Conservation (phyloP, 1,139 yeast genomes). For the Meyerozyma carpophila region DNA sequence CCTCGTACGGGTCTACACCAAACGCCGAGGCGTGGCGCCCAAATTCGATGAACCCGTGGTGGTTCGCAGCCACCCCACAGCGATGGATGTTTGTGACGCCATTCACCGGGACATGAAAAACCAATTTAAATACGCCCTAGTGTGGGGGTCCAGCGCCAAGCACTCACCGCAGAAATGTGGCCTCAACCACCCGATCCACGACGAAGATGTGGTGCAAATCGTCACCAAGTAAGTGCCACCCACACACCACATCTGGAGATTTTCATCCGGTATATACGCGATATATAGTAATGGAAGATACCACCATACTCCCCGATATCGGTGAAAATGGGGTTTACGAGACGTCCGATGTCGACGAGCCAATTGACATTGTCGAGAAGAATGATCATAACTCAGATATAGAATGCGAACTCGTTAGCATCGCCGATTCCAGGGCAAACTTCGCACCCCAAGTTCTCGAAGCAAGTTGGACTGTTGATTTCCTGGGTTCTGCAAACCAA, state of each 20-base stretch:
- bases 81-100: constrained; percentile 85
- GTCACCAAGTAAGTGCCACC: constrained; percentile 55
- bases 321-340: constrained; percentile 11
- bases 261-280: not conserved
- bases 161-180: constrained; percentile 98
- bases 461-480: constrained; percentile 6
- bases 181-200: constrained; percentile 72
- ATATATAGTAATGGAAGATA: not conserved
- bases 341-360: constrained; percentile 10
- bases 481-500: constrained; percentile 8
- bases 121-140: constrained; percentile 88
- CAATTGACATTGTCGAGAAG: constrained; percentile 3
- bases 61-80: constrained; percentile 70
- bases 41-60: constrained; percentile 88
- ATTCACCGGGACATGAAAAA: constrained; percentile 90
- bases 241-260: not conserved
- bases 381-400: constrained; percentile 1
- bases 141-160: constrained; percentile 95
- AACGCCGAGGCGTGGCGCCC: constrained; percentile 76
- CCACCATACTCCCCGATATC: not conserved
- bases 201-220: constrained; percentile 91
- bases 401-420: constrained; percentile 1
- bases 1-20: constrained; percentile 77
- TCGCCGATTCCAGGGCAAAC: constrained; percentile 2
- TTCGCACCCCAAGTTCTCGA: constrained; percentile 5